A percentile compares a stretch with the other conserved stretches of the same genome.
These are phyloP conservation scores for Spathaspora girioi DNA, from an alignment of 805 yeast genomes.

Conservation along the genomic window DNA sequence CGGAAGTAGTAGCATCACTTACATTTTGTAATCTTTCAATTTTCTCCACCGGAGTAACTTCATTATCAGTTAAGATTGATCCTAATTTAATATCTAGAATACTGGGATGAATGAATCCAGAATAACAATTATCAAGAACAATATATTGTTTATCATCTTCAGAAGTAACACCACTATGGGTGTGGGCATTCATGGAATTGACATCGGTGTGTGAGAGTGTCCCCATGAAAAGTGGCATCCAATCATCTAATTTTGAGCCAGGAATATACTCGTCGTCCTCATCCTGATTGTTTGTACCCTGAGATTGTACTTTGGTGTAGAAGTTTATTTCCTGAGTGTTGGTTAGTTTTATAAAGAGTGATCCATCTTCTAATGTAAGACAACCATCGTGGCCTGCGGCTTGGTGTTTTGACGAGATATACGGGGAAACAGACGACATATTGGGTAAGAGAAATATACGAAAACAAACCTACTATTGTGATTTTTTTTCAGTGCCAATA, in stretches of 20 bases:
- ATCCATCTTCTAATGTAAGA: conserved; percentile 53
- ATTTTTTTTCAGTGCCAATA: background rate
- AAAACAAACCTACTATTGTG: background rate
- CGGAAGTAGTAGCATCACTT: conserved; percentile 73
- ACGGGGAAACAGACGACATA: background rate
- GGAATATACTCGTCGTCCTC: conserved; percentile 19
- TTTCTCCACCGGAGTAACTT: conserved; percentile 54
- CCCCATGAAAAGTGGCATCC: conserved; percentile 69
- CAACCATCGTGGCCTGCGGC: conserved; percentile 95
- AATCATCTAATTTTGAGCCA: conserved; percentile 41
- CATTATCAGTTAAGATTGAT: conserved; percentile 59
- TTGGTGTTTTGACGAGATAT: conserved; percentile 43
- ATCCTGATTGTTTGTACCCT: conserved; percentile 9
- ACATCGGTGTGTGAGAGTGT: conserved; percentile 44
- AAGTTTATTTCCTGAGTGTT: conserved; percentile 68
- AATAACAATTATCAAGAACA: conserved; percentile 67
- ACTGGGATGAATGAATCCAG: conserved; percentile 63
- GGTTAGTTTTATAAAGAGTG: conserved; percentile 71
- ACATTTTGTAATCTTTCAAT: conserved; percentile 58
- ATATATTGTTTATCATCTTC: conserved; percentile 33
- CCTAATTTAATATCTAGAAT: conserved; percentile 87
- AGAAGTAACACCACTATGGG: conserved; percentile 3
- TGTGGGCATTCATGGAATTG: background rate
- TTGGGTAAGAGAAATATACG: background rate
- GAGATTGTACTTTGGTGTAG: conserved; percentile 42